Evolutionary conservation across 2,329 filamentous ascomycete species (phyloP).

Genomic region (Epichloe typhina): DNA sequence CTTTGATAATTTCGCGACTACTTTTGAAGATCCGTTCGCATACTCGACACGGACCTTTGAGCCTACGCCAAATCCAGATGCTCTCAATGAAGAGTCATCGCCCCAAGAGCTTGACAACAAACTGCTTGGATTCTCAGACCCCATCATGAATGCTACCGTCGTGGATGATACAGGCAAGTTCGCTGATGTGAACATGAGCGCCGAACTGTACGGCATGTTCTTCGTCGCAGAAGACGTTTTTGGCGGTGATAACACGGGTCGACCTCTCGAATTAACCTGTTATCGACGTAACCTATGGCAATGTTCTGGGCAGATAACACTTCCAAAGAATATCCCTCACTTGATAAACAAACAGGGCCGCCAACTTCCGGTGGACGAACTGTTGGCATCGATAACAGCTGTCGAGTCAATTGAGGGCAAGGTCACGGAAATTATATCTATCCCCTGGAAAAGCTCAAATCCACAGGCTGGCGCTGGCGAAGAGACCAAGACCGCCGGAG

Average conservation of each 20-base stretch:
- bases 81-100: conserved; percentile 32
- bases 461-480: conserved; percentile 33
- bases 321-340: conserved; percentile 60
- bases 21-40: conserved; percentile 53
- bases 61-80: conserved; percentile 28
- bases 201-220: conserved; percentile 79
- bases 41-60: conserved; percentile 39
- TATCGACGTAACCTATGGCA: conserved; percentile 93
- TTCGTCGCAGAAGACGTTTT: conserved; percentile 76
- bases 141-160: conserved; percentile 45
- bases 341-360: conserved; percentile 63
- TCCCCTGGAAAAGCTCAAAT: conserved; percentile 81
- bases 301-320: conserved; percentile 73
- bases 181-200: conserved; percentile 52
- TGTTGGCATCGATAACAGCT: conserved; percentile 72
- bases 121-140: conserved; percentile 59
- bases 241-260: conserved; percentile 39
- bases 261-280: conserved; percentile 76
- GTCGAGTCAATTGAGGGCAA: conserved; percentile 90
- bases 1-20: conserved; percentile 45
- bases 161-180: conserved; percentile 53
- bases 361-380: conserved; percentile 60
- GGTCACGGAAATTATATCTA: conserved; percentile 83
- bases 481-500: conserved; percentile 33
- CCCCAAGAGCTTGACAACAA: conserved; percentile 52